phyloP scores from a whole-genome alignment of 2,329 filamentous ascomycete species.

The Cladosporium sp. region DNA sequence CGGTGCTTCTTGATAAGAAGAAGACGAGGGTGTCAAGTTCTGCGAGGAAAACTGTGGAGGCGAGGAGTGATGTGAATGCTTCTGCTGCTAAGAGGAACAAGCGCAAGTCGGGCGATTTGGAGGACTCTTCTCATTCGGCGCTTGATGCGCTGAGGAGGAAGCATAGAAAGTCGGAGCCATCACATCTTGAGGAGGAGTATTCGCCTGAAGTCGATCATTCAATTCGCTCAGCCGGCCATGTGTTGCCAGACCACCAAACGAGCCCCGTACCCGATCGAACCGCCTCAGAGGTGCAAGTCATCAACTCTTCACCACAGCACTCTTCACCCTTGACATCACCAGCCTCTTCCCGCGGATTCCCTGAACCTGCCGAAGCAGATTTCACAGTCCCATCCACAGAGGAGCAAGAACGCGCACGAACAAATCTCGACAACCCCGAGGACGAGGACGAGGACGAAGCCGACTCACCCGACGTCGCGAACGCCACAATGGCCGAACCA shows the following conservation, averaged over 20 bases:
- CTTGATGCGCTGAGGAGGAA: constrained; percentile 20
- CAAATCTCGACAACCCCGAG: constrained; percentile 11
- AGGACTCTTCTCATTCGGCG: constrained; percentile 19
- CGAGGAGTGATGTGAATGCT: constrained; percentile 14
- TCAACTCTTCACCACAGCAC: constrained; percentile 32
- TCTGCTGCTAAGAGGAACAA: constrained; percentile 29
- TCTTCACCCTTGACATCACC: constrained; percentile 27
- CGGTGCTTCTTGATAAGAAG: constrained; percentile 48
- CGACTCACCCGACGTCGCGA: constrained; percentile 29
- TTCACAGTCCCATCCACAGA: constrained; percentile 30
- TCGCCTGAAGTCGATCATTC: constrained; percentile 10
- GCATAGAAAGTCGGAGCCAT: constrained; percentile 15
- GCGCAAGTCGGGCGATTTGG: constrained; percentile 24
- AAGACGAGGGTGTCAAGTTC: constrained; percentile 32
- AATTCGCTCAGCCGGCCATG: constrained; percentile 10
- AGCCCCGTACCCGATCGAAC: constrained; percentile 17
- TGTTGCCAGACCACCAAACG: constrained; percentile 19
- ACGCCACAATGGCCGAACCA: constrained; percentile 42
- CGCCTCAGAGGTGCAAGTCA: constrained; percentile 28
- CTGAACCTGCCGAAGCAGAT: constrained; percentile 23
- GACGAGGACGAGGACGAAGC: constrained; percentile 24
- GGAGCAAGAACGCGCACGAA: constrained; percentile 17
- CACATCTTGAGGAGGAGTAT: constrained; percentile 1
- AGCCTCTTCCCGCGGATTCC: constrained; percentile 24
- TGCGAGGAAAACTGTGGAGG: constrained; percentile 20